Conservation (phyloP, 495 filamentous ascomycete genomes). For the Aspergillus haitiensis region DNA sequence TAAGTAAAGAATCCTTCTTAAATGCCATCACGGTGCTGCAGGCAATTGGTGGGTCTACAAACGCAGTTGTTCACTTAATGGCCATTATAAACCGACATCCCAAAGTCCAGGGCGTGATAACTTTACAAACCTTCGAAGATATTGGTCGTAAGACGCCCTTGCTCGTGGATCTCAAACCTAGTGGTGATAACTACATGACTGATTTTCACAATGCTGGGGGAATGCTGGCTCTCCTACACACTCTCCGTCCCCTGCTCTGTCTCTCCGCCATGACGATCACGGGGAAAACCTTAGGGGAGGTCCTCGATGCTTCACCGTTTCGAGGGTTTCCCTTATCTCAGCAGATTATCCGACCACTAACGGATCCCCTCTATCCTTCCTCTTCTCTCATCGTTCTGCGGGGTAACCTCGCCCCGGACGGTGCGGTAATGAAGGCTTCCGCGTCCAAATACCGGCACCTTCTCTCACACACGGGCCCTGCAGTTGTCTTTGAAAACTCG, state of each 20-base stretch:
- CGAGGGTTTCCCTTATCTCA: conserved; percentile 41
- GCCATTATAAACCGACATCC: conserved; percentile 64
- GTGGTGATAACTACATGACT: conserved; percentile 69
- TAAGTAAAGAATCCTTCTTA: conserved; percentile 61
- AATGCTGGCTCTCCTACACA: conserved; percentile 58
- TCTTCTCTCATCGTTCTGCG: conserved; percentile 55
- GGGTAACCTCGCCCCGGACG: conserved; percentile 58
- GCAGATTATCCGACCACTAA: conserved; percentile 53
- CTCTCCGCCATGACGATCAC: conserved; percentile 58
- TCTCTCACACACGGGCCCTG: conserved; percentile 53
- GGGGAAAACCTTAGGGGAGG: conserved; percentile 57
- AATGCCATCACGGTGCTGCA: conserved; percentile 70
- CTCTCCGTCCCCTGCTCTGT: conserved; percentile 57
- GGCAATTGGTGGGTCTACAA: conserved; percentile 68
- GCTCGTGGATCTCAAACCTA: conserved; percentile 66
- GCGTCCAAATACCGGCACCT: conserved; percentile 56
- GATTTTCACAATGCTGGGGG: conserved; percentile 70
- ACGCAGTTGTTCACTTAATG: conserved; percentile 66
- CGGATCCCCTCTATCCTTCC: conserved; percentile 52
- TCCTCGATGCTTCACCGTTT: conserved; percentile 49
- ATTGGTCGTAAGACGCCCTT: conserved; percentile 61
- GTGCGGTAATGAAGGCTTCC: conserved; percentile 63
- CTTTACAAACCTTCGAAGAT: conserved; percentile 57
- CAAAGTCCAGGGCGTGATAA: conserved; percentile 52
- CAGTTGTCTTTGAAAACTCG: conserved; percentile 59